These are phyloP conservation scores for Chamaecrista fasciculata DNA, from an alignment of 306 rosid species.

Conservation along the genomic window DNA sequence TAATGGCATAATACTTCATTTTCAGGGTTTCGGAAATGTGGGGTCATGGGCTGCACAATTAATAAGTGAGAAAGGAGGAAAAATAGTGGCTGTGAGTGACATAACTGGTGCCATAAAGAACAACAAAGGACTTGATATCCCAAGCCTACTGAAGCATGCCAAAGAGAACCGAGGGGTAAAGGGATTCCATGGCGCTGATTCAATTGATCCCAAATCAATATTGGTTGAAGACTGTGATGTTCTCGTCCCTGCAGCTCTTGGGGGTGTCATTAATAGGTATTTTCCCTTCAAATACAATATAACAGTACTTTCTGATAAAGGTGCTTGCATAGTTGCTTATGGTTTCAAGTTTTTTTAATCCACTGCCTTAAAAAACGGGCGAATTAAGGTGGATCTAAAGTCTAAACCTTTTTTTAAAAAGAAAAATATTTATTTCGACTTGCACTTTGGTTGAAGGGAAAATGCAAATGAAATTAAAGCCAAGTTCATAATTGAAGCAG, in stretches of 20 bases:
- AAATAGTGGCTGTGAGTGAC: conserved; percentile 86
- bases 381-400: too few relatives aligned
- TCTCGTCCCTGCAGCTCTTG: conserved; percentile 94
- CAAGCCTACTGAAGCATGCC: conserved; percentile 61
- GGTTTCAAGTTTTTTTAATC: not conserved
- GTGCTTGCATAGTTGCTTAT: not conserved
- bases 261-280: conserved; percentile 92
- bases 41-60: conserved; percentile 94
- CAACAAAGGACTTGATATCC: conserved; percentile 68
- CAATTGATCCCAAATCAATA: conserved; percentile 55
- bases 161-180: conserved; percentile 58
- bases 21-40: conserved; percentile 92
- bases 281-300: not conserved
- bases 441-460: conserved; percentile 25
- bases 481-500: conserved; percentile 32
- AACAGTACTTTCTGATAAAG: not conserved
- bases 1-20: not conserved
- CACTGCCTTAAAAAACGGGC: not conserved
- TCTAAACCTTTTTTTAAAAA: not conserved
- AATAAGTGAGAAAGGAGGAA: conserved; percentile 77
- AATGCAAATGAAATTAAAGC: conserved; percentile 29
- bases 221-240: conserved; percentile 82
- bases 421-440: too few relatives aligned
- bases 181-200: conserved; percentile 72
- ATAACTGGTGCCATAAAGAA: conserved; percentile 81